Conservation (phyloP, 106 monocot genomes). For the Dioscorea dumetorum region DNA sequence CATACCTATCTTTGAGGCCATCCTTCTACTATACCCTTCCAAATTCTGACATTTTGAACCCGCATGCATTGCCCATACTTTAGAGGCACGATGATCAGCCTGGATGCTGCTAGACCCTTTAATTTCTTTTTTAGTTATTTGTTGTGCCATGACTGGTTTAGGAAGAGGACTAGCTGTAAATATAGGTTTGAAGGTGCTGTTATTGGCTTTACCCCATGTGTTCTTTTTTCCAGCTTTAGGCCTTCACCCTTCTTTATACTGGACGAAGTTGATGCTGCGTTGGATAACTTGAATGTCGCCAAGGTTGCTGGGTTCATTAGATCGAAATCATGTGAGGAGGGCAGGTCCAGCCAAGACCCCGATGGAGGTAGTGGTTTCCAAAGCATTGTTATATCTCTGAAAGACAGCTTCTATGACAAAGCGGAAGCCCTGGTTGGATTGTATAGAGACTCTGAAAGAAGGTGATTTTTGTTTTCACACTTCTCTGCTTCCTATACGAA, state of each 20-base stretch:
- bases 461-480: conserved; percentile 21
- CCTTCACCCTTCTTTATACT: conserved; percentile 98
- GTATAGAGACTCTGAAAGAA: conserved; percentile 80
- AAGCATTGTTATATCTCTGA: conserved; percentile 93
- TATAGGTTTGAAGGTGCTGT: too few relatives aligned
- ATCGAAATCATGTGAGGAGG: conserved; percentile 68
- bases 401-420: conserved; percentile 98
- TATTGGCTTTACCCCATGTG: too few relatives aligned
- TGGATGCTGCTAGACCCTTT: too few relatives aligned
- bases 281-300: conserved; percentile 95
- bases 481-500: background rate
- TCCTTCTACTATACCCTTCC: background rate
- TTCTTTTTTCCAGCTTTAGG: conserved; percentile 46
- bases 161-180: too few relatives aligned
- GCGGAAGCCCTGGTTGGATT: conserved; percentile 96
- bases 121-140: too few relatives aligned
- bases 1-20: too few relatives aligned
- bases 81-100: too few relatives aligned
- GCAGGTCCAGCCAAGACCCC: conserved; percentile 28
- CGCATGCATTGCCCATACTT: too few relatives aligned
- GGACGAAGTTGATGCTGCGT: conserved; percentile 96
- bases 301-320: conserved; percentile 93
- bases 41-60: too few relatives aligned
- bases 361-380: conserved; percentile 72
- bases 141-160: too few relatives aligned